These are phyloP conservation scores for Yamadazyma oceani DNA, from an alignment of 1,139 yeast genomes.

Conservation along the genomic window DNA sequence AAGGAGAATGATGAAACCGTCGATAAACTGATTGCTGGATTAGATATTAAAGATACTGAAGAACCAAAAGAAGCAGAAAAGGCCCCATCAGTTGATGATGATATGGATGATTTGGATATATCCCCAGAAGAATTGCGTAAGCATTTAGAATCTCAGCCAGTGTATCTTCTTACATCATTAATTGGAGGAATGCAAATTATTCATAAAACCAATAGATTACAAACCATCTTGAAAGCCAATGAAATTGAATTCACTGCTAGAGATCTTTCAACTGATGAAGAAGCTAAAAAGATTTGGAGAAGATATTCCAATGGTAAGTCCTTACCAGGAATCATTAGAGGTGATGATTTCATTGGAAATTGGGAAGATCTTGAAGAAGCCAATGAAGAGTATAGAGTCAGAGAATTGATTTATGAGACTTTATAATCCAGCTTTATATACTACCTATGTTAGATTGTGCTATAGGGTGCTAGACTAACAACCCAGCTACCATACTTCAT, in stretches of 20 bases:
- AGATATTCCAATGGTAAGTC: slow-evolving; percentile 71
- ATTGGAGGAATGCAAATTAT: slow-evolving; percentile 89
- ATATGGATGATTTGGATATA: slow-evolving; percentile 29
- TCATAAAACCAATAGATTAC: slow-evolving; percentile 75
- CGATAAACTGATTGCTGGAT: slow-evolving; percentile 1
- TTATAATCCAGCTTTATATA: slow-evolving; percentile 20
- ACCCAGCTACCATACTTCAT: no score
- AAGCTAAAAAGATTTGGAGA: slow-evolving; percentile 85
- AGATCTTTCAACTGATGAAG: slow-evolving; percentile 86
- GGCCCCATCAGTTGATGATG: not conserved
- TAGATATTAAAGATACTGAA: slow-evolving; percentile 16
- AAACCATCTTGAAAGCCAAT: slow-evolving; percentile 75
- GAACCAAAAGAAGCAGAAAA: slow-evolving; percentile 16
- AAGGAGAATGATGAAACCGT: slow-evolving; percentile 12
- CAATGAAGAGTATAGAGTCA: slow-evolving; percentile 75
- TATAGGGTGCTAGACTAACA: no score
- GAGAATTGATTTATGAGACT: slow-evolving; percentile 55
- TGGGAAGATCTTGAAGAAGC: slow-evolving; percentile 82
- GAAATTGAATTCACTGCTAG: slow-evolving; percentile 65
- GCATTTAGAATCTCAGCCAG: slow-evolving; percentile 54
- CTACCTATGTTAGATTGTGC: not conserved
- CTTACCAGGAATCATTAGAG: slow-evolving; percentile 90
- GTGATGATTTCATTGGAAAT: slow-evolving; percentile 85
- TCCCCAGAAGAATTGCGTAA: slow-evolving; percentile 48
- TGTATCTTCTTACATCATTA: slow-evolving; percentile 78